Percentiles rank a stretch among this genome's conserved stretches.
Conservation (phyloP, 2,329 filamentous ascomycete species). For the Colletotrichum agaves region DNA sequence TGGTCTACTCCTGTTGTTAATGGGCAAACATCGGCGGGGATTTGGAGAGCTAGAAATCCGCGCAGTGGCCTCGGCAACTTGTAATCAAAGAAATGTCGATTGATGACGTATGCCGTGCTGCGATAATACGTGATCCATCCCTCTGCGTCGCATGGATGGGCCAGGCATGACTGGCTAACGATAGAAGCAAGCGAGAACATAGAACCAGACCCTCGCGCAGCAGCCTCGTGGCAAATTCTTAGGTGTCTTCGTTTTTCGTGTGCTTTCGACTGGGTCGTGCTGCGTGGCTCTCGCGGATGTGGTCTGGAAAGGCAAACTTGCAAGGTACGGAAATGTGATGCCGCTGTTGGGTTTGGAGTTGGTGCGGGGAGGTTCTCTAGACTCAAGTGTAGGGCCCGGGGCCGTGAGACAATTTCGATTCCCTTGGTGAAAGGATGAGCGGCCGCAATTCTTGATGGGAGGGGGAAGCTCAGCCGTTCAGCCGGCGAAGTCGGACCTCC, state of each 20-base stretch:
- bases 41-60: neutral
- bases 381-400: slow-evolving; percentile 9
- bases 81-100: too few species aligned
- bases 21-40: slow-evolving; percentile 28
- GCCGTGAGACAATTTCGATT: slow-evolving; percentile 26
- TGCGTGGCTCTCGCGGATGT: neutral
- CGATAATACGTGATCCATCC: too few species aligned
- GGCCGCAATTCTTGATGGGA: slow-evolving; percentile 17
- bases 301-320: slow-evolving; percentile 1
- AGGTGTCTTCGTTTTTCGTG: slow-evolving; percentile 12
- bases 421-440: slow-evolving; percentile 12
- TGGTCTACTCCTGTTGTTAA: slow-evolving; percentile 18
- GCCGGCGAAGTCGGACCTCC: slow-evolving; percentile 31
- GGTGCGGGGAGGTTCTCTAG: slow-evolving; percentile 5
- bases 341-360: neutral
- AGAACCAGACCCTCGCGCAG: neutral
- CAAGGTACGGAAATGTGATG: neutral
- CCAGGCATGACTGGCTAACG: too few species aligned
- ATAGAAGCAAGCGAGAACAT: neutral
- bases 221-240: neutral
- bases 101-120: too few species aligned
- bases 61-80: too few species aligned
- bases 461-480: slow-evolving; percentile 31
- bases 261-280: neutral
- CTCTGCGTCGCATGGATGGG: too few species aligned